Evolutionary conservation across 2,329 filamentous ascomycete genomes (phyloP), one percentile per base, ranked within the genome.

Genomic region (Xylariaceae sp.): DNA sequence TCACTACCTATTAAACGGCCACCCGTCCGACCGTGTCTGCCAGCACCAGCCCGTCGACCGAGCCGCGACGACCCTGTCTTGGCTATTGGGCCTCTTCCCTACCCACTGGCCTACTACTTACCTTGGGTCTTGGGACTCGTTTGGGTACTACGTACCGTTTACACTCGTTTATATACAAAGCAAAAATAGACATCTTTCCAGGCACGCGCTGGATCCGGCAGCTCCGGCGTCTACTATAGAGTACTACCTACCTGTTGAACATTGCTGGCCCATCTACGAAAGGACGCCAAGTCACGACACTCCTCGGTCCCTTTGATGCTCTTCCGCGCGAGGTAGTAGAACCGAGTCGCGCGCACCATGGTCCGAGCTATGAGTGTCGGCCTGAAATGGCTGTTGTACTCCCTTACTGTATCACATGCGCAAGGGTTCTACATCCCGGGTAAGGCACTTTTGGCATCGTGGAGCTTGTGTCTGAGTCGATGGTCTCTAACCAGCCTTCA

Each of bases 371-470:
- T 43, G 8, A 43, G 45, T 24, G 41, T 43, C 33, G 44, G 50
- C 43, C 43, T 60, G 46, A 56, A 60, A 47, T 70, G 64, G 53
- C 53, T 78, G 22, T 43, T 73, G 34, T 58, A 74, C 15, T 50
- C 66, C 29, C 49, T 68, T 12, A 50, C 61, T 33, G 44, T 72
- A 36, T 68, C 69, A 19, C 64, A 67, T 37, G 63, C 65, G 13
- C 65, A 78, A 33, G 83, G 81, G 23, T 93, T 93, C 58, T 94
- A 93, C 58, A 83, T 94, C 48, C 87, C 87, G 50, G 86, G 86
- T 90, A 71, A 50, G 37, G 38, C 22, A 22, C 30, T 29, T 24
- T 22, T n/a, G 19, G 15, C 9, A n/a, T 6, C 31, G 5, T 14
- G 13, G 31, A 24, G 22, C 18, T 9, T 16, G n/a, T 12, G 10